Conservation (phyloP, 2,329 filamentous ascomycete genomes). For the Arthroderma uncinatum region DNA sequence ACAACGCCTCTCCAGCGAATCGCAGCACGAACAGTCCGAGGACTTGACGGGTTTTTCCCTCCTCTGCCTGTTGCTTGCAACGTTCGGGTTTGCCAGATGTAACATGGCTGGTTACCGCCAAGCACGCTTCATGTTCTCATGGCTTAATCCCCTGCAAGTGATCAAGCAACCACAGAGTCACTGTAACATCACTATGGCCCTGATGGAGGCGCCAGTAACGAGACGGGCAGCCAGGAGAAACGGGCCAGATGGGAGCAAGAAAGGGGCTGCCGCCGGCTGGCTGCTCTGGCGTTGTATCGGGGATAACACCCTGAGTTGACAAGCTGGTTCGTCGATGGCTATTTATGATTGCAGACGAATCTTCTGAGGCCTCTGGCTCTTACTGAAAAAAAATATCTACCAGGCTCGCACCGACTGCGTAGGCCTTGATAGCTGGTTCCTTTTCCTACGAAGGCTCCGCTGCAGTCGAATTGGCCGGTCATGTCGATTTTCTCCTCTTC, state of each 20-base stretch:
- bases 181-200: neutral
- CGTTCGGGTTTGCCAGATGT: neutral
- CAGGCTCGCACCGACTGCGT: neutral
- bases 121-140: neutral
- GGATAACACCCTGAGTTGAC: too few species aligned
- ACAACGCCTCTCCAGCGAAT: neutral
- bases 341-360: neutral
- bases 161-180: neutral
- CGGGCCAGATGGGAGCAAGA: neutral
- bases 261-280: neutral
- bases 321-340: neutral
- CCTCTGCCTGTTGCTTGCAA: neutral
- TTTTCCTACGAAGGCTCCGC: neutral
- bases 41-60: neutral
- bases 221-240: neutral
- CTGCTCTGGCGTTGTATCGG: too few species aligned
- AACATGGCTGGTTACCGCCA: slow-evolving; percentile 2
- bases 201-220: neutral
- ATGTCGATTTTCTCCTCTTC: slow-evolving; percentile 1
- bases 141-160: neutral
- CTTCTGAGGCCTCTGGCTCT: neutral
- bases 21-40: neutral
- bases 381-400: neutral
- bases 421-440: neutral
- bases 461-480: neutral